These are phyloP conservation scores for Rhytidiadelphus loreus DNA, from an alignment of 225 moss, liverwort and hornwort species.

Conservation along the genomic window DNA sequence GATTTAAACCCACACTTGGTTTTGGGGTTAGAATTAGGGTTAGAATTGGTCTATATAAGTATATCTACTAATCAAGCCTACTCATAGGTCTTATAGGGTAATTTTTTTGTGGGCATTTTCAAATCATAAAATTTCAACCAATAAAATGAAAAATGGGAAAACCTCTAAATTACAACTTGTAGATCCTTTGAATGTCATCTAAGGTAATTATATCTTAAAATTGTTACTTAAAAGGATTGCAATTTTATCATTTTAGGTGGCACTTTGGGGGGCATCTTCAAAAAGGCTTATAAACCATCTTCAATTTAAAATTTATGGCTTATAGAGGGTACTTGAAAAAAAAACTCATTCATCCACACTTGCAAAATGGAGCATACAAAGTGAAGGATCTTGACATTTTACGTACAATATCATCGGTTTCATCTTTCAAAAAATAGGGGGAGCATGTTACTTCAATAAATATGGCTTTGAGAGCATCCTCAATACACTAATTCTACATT, in stretches of 20 bases:
- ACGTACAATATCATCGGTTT: accelerated
- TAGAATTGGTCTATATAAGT: no score
- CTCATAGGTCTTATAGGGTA: accelerated
- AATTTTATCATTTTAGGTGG: not conserved
- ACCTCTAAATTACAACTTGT: not conserved
- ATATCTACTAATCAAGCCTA: not conserved
- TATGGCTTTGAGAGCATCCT: not conserved
- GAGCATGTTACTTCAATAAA: not conserved
- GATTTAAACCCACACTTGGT: not conserved
- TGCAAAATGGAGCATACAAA: not conserved
- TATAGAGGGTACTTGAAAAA: no score
- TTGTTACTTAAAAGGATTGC: not conserved
- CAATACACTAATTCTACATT: not conserved
- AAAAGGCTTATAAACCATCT: not conserved
- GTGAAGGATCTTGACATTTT: not conserved
- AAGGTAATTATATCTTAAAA: not conserved
- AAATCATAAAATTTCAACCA: not conserved
- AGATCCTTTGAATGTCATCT: not conserved
- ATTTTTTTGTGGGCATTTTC: no score
- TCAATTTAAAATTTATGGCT: not conserved
- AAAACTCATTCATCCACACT: not conserved
- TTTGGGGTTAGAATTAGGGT: not conserved
- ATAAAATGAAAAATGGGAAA: not conserved
- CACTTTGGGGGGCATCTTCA: accelerated
- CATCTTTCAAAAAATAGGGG: not conserved